Base-by-base conservation (phyloP, 2,329 filamentous ascomycete genomes). In the Aureobasidium sp. region DNA sequence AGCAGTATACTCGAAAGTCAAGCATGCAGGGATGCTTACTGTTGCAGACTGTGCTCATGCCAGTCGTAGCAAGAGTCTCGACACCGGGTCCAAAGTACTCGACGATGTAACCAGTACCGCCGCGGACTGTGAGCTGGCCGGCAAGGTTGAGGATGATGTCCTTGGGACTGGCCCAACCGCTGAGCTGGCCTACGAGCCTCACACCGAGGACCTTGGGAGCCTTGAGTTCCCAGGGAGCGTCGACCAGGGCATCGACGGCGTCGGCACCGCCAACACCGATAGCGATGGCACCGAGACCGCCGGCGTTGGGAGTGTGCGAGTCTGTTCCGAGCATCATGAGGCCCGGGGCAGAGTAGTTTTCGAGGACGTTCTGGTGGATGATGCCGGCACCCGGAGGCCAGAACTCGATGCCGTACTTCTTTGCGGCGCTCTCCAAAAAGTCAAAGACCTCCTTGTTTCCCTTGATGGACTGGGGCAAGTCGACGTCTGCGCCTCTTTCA, bases 251-350 rank as follows among this genome's bases (percentile, higher is more conserved):
- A 76, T 99, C 94, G 2, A 99, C 94, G 25, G 94, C 94, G 76
- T 99, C 94, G 25, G 94, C 94, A 70, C 94, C 94, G 70, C 94
- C 94, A 35, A 99, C 94, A 73, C 94, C 94, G 72, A 99, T 97
- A 9, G 94, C 94, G 69, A 96, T 90, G 4, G 90, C 92, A 67
- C 89, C 91, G 59, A 97, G 79, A 62, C 94, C 94, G 68, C 94
- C 94, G n/a, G 90, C 94, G 71, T 97, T 99, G 45, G 94, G 94
- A 47, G 91, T 96, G 75, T 99, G 94, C 69, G 90, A 95, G 75
- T 99, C 94, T 31, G 94, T 99, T 60, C 94, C 94, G 42, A 99
- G 83, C 91, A 99, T 97, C 92, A 99, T 96, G 67, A 97, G 77
- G 53, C 94, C 94, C 21, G 94, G 94, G n/a, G 93, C 85, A 35